Evolutionary conservation across 805 yeast species (phyloP).

Genomic region (Wickerhamiella vanderwaltii): DNA sequence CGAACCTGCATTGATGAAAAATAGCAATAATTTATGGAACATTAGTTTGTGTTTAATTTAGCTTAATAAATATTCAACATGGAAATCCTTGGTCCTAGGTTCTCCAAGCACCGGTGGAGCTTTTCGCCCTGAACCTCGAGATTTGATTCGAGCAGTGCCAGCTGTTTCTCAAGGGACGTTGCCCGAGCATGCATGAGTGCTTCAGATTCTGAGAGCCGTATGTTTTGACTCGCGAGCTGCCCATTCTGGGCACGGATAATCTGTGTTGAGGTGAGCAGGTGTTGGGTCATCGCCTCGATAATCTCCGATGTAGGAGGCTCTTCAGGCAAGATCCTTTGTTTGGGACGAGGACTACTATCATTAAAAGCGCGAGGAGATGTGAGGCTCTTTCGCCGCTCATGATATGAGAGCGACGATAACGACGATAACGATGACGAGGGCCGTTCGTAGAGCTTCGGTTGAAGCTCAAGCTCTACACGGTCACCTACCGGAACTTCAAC

Average conservation of each 20-base stretch:
- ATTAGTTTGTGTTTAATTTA: neutral
- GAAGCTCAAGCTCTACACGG: slow-evolving; percentile 20
- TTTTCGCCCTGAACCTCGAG: slow-evolving; percentile 33
- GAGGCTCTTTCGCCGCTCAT: slow-evolving; percentile 4
- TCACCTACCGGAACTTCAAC: slow-evolving; percentile 20
- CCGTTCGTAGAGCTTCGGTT: neutral
- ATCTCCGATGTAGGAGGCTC: too few species aligned
- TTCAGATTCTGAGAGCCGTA: slow-evolving; percentile 12
- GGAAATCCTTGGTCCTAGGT: neutral
- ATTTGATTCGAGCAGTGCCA: slow-evolving; percentile 24
- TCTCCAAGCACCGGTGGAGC: slow-evolving; percentile 19
- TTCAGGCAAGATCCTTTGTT: too few species aligned
- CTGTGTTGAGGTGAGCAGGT: slow-evolving; percentile 4
- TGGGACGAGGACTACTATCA: too few species aligned
- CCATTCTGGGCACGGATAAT: slow-evolving; percentile 3
- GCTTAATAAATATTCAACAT: slow-evolving; percentile 6
- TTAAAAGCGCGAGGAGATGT: slow-evolving; percentile 5
- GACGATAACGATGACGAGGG: neutral
- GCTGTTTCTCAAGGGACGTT: slow-evolving; percentile 9
- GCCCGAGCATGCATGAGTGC: slow-evolving; percentile 12
- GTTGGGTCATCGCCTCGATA: too few species aligned
- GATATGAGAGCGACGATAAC: slow-evolving; percentile 1
- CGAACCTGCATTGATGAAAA: too few species aligned
- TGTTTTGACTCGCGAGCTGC: neutral
- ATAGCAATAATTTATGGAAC: too few species aligned